Evolutionary conservation across 768 basidiomycete species (phyloP), one percentile per base, ranked within the genome.

Genomic region (Lyophyllum shimeji): DNA sequence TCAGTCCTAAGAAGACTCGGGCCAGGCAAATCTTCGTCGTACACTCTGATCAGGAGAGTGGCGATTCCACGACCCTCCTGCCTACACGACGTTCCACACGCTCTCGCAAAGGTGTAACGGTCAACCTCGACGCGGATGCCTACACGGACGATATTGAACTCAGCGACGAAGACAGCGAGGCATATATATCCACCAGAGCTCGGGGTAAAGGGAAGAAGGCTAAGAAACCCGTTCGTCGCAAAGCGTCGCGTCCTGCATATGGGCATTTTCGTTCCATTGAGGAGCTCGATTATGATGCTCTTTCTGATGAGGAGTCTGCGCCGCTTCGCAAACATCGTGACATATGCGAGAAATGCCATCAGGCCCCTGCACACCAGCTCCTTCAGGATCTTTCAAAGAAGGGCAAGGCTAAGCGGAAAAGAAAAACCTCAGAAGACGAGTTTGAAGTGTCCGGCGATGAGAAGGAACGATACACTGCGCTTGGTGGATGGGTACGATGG

Each of bases 401-500:
- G 48, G 65, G 67, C 13, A 82, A 74, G 50, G 65, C 68, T 29
- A 76, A 71, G 49, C 80, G 71, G 65, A 77, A 71, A 59, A 74
- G 71, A 21, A 72, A 68, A 57, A 65, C 63, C 20, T 60, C 72
- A 7, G 76, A 78, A n/a, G 81, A 79, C 53, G 77, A 81, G 31
- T 77, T 79, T 40, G 86, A 83, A 48, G 76, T 77, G 43, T 74
- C 74, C 8, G 83, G 81, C 18, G 78, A 83, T 27, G 85, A 87
- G 42, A 72, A 77, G 34, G 81, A 83, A 34, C 74, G 71, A 46
- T 70, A 84, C 9, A 70, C 58, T 12, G 66, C 68, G 7, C 71
- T 87, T 45, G 92, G 92, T 12, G 92, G 92, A 24, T 95, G 92
- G 92, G 83, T 93, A 59, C 80, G 83, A 71, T 95, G 92, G 90